Base-by-base conservation (phyloP, 495 filamentous ascomycete genomes). In the Chaetomium cochliodes region DNA sequence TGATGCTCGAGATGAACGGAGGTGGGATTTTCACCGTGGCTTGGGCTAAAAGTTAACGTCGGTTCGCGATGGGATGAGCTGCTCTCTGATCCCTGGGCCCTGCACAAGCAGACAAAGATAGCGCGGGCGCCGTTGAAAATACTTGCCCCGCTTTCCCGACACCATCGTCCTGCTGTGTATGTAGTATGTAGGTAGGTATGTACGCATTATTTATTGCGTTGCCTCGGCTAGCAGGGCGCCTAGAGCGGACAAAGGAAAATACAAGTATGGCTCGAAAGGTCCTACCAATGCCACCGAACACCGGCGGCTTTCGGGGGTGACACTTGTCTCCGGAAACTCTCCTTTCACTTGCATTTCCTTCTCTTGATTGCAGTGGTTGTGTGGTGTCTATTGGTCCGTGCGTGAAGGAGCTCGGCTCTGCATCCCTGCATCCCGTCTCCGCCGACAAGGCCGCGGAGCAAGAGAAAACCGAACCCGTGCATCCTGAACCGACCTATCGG, bases 401-500 rank as follows among this genome's bases (percentile, higher is more conserved):
- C 49, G 8, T 6, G 49, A 52, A 52, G 44, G 44, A 47, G 49
- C 25, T 52, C 49, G 49, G 49, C 49, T 52, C 49, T 11, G 11
- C 28, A n/a, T 58, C 37, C 39, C 39, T 44, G 55, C 23, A 15
- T n/a, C 46, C 33, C 44, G 25, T 25, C 58, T 22, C 58, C 28
- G 47, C 47, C 26, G 55, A 23, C 55, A 22, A 18, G 55, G 55
- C 16, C 30, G 41, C 28, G 46, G 58, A 60, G 37, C 25, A n/a
- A 20, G 13, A 13, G 11, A 22, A 39, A 8, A 37, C 33, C 26
- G 3, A 1, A n/a, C 46, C 58, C 28, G n/a, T 61, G 58, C 47
- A 18, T 61, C 33, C 2, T 20, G 28, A 46, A 53, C 22, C n/a
- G n/a, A 42, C 47, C 58, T 50, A 52, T 47, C 44, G 58, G 44